phyloP scores from a whole-genome alignment of 2,329 filamentous ascomycete species.

The Diaporthe batatas region DNA sequence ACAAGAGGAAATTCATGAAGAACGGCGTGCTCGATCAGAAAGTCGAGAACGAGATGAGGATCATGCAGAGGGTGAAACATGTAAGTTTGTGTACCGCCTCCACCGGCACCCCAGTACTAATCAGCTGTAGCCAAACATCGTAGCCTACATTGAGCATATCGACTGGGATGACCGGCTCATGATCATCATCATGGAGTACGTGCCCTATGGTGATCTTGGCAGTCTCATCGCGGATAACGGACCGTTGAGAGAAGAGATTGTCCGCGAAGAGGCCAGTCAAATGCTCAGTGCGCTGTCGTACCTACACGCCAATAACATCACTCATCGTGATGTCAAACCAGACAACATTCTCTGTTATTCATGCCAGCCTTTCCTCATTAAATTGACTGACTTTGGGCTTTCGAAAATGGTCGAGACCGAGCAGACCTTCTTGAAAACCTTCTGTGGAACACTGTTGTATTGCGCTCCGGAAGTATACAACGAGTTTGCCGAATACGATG shows the following conservation, averaged over 20 bases:
- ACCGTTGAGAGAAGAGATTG: conserved; percentile 74
- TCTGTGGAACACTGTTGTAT: conserved; percentile 95
- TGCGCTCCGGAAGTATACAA: conserved; percentile 97
- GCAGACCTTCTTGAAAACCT: conserved; percentile 93
- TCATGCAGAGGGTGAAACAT: conserved; percentile 89
- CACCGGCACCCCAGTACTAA: conserved; percentile 34
- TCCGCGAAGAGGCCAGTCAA: conserved; percentile 80
- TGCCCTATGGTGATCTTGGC: conserved; percentile 86
- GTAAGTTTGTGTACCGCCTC: conserved; percentile 62
- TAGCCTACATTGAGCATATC: conserved; percentile 90
- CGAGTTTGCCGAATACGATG: conserved; percentile 76
- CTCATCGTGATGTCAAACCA: conserved; percentile 98
- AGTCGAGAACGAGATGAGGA: conserved; percentile 96
- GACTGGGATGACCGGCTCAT: conserved; percentile 86
- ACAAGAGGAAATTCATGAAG: conserved; percentile 93
- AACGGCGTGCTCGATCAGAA: conserved; percentile 91
- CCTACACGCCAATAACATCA: conserved; percentile 88
- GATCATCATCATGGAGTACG: conserved; percentile 97
- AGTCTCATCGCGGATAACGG: conserved; percentile 74
- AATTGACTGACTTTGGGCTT: conserved; percentile 95
- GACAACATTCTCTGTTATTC: conserved; percentile 93
- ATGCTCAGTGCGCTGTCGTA: conserved; percentile 87
- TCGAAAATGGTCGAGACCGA: conserved; percentile 94
- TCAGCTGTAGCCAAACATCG: conserved; percentile 79
- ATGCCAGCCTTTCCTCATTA: conserved; percentile 81